Evolutionary conservation across 208 protist species (phyloP).

Genomic region (Leishmania braziliensis): DNA sequence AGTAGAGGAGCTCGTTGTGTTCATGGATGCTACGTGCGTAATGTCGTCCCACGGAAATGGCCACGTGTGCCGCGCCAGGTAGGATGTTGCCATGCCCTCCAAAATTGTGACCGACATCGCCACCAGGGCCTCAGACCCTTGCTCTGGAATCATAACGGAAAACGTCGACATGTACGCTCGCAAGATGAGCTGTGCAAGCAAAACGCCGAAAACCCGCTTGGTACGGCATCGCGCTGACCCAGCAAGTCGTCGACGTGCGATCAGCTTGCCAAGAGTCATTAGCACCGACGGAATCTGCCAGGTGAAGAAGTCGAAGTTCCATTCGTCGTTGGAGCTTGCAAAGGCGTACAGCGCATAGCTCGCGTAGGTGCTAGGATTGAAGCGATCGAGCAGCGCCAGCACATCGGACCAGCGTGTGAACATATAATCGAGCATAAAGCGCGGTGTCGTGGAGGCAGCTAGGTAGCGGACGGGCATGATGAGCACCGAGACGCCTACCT

Average conservation of each 20-base stretch:
- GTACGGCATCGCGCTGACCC: constrained; percentile 55
- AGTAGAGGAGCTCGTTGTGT: constrained; percentile 27
- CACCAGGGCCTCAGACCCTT: constrained; percentile 45
- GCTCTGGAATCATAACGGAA: constrained; percentile 80
- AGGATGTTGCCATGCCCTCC: constrained; percentile 59
- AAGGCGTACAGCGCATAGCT: constrained; percentile 79
- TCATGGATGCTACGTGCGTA: constrained; percentile 1
- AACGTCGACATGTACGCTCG: constrained; percentile 74
- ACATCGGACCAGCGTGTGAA: constrained; percentile 71
- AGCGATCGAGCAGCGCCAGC: constrained; percentile 61
- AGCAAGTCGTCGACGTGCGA: constrained; percentile 45
- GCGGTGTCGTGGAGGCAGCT: constrained; percentile 71
- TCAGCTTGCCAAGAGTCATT: constrained; percentile 69
- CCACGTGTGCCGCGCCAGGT: constrained; percentile 75
- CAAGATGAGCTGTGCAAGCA: constrained; percentile 62
- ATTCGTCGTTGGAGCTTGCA: constrained; percentile 52
- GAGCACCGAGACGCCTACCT: constrained; percentile 69
- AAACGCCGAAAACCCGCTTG: constrained; percentile 58
- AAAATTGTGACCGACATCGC: constrained; percentile 50
- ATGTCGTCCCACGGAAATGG: constrained; percentile 42
- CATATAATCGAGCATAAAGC: constrained; percentile 84
- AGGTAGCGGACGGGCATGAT: constrained; percentile 71
- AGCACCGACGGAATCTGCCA: constrained; percentile 79
- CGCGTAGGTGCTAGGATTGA: constrained; percentile 61
- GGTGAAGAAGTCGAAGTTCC: constrained; percentile 83